Percentiles rank a stretch among this genome's conserved stretches.
These are phyloP conservation scores for Cardamine chenopodiifolia DNA, from an alignment of 345 rosid species.

Conservation along the genomic window DNA sequence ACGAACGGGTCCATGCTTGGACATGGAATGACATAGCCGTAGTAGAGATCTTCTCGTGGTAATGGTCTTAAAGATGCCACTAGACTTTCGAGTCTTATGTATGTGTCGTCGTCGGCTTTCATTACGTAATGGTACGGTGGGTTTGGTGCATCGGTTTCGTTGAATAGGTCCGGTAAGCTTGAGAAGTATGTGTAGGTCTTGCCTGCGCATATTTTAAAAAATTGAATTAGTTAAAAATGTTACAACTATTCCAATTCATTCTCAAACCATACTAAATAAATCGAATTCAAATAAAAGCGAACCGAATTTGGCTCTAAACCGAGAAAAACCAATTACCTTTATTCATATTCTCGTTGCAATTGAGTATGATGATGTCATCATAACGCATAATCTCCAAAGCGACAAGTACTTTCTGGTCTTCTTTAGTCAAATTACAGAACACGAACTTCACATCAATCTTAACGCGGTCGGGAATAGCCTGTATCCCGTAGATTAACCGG, in stretches of 20 bases:
- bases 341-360: constrained; percentile 87
- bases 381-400: constrained; percentile 90
- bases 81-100: constrained; percentile 55
- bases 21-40: constrained; percentile 86
- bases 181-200: constrained; percentile 83
- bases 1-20: constrained; percentile 84
- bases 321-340: constrained; percentile 47
- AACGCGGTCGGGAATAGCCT: constrained; percentile 45
- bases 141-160: constrained; percentile 32
- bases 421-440: constrained; percentile 86
- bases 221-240: constrained; percentile 2
- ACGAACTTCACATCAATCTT: constrained; percentile 83
- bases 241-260: neutral
- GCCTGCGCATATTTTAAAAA: constrained; percentile 28
- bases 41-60: constrained; percentile 78
- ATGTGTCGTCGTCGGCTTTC: constrained; percentile 82
- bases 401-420: constrained; percentile 77
- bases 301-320: neutral
- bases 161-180: constrained; percentile 66
- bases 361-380: constrained; percentile 75
- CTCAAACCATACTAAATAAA: neutral
- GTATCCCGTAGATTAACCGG: constrained; percentile 72
- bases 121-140: constrained; percentile 91
- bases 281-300: neutral
- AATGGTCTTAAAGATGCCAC: constrained; percentile 65